Percentiles rank a stretch among this genome's conserved stretches.
phyloP scores from a whole-genome alignment of 169 alveolate species.

The Blepharisma undulans region DNA sequence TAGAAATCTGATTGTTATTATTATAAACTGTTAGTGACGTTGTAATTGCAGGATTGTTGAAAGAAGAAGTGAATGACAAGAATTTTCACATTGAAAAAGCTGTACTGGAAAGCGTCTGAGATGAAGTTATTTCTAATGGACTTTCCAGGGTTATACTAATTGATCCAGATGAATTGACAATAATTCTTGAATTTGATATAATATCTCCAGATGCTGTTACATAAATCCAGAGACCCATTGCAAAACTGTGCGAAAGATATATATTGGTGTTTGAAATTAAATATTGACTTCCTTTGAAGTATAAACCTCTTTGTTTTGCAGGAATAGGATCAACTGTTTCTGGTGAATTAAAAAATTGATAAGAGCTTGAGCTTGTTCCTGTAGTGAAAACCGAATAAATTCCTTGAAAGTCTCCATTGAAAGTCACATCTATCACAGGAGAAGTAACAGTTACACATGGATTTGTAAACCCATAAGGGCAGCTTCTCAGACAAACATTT shows the following conservation, averaged over 20 bases:
- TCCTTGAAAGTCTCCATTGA: neutral
- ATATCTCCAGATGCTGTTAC: neutral
- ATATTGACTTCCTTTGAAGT: too few relatives aligned
- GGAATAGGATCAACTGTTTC: constrained; percentile 27
- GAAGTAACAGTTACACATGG: too few relatives aligned
- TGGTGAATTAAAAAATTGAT: neutral
- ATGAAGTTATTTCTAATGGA: neutral
- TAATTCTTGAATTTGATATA: neutral
- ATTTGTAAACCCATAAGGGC: constrained; percentile 21
- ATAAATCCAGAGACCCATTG: neutral
- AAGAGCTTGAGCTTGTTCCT: neutral
- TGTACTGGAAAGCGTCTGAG: neutral
- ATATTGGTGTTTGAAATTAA: neutral
- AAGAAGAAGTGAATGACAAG: neutral
- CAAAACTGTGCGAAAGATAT: neutral
- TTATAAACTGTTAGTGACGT: neutral
- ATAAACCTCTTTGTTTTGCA: neutral
- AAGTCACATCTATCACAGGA: too few relatives aligned
- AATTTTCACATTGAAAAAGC: neutral
- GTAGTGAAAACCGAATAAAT: neutral
- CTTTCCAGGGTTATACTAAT: neutral
- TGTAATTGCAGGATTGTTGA: neutral
- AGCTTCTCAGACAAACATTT: neutral
- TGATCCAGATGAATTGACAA: neutral
- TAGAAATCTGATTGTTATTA: neutral